Evolutionary conservation across 2,329 filamentous ascomycete species (phyloP).

Genomic region (Fusarium palustre): DNA sequence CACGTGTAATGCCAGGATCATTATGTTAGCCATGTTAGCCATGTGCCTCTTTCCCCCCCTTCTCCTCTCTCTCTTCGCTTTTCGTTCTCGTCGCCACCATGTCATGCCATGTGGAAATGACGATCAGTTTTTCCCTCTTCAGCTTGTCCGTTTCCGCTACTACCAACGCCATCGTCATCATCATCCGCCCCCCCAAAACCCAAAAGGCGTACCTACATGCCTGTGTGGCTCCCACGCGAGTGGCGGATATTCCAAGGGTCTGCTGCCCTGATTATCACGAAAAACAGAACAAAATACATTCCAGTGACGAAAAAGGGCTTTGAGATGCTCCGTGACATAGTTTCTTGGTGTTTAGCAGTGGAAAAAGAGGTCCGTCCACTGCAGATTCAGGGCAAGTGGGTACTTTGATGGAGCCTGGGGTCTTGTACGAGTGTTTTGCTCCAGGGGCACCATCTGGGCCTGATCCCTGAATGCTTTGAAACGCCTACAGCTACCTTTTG

Average conservation of each 20-base stretch:
- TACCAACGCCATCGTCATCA: background rate
- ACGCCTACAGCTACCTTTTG: background rate
- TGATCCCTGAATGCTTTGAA: slow-evolving; percentile 31
- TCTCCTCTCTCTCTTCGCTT: background rate
- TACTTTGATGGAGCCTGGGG: background rate
- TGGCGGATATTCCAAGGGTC: background rate
- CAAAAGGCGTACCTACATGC: background rate
- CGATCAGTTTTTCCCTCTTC: slow-evolving; percentile 4
- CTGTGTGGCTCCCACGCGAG: slow-evolving; percentile 17
- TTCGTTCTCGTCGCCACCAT: slow-evolving; percentile 1
- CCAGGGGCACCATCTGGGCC: slow-evolving; percentile 4
- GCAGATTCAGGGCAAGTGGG: slow-evolving; percentile 8
- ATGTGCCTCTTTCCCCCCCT: slow-evolving; percentile 14
- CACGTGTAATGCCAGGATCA: slow-evolving; percentile 31
- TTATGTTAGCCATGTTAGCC: slow-evolving; percentile 13
- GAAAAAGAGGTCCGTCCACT: background rate
- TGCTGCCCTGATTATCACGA: background rate
- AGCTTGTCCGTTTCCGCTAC: background rate
- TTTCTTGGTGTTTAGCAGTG: slow-evolving; percentile 15
- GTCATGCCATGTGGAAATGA: slow-evolving; percentile 31
- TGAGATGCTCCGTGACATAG: background rate
- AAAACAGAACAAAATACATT: background rate
- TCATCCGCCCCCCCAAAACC: background rate
- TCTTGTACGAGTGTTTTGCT: background rate
- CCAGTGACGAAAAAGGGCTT: background rate